Evolutionary conservation across 345 rosid genomes (phyloP).

Genomic region (Mercurialis annua): DNA sequence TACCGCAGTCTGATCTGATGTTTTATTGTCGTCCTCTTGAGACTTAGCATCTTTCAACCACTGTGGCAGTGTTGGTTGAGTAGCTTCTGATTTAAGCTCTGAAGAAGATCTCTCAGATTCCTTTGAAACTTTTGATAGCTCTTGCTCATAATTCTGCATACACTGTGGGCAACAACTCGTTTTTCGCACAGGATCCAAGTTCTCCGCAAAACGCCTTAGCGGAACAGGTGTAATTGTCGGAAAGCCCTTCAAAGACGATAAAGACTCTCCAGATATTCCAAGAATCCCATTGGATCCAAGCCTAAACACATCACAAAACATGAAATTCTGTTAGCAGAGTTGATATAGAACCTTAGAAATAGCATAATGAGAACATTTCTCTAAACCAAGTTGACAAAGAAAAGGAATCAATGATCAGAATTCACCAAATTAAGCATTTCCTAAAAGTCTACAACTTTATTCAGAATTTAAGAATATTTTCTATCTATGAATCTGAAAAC

Average conservation of each 20-base stretch:
- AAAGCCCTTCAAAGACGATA: conserved; percentile 54
- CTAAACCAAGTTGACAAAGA: background rate
- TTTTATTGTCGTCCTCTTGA: conserved; percentile 30
- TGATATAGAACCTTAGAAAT: background rate
- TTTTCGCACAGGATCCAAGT: conserved; percentile 42
- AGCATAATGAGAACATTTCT: background rate
- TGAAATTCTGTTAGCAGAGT: background rate
- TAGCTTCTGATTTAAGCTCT: conserved; percentile 46
- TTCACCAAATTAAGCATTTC: conserved; percentile 12
- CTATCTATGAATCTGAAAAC: conserved; percentile 22
- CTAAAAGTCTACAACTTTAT: conserved; percentile 1
- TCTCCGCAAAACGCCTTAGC: conserved; percentile 40
- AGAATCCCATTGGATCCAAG: conserved; percentile 53
- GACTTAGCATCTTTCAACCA: conserved; percentile 80
- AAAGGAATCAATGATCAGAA: conserved; percentile 8
- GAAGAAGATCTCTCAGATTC: conserved; percentile 42
- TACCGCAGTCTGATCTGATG: conserved; percentile 44
- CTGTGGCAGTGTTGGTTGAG: conserved; percentile 45
- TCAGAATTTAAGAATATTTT: conserved; percentile 12
- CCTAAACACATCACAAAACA: conserved; percentile 35
- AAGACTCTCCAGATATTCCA: conserved; percentile 50
- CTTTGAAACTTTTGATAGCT: conserved; percentile 41
- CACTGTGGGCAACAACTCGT: conserved; percentile 66
- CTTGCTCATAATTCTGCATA: conserved; percentile 59
- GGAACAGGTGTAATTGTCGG: conserved; percentile 32